Base-by-base conservation (phyloP, 495 filamentous ascomycete species). In the Xylaria scruposa region DNA sequence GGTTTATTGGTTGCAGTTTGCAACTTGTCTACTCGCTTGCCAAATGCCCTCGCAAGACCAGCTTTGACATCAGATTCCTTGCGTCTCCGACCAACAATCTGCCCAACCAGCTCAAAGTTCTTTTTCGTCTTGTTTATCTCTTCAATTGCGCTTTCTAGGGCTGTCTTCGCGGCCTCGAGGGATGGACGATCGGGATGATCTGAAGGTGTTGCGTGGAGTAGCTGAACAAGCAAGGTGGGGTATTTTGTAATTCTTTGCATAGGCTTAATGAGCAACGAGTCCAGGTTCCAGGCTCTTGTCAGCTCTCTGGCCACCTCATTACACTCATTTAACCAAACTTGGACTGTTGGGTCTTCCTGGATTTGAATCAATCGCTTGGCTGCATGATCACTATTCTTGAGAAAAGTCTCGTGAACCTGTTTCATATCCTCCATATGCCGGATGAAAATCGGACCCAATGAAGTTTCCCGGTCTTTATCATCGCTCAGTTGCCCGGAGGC, bases 61-160 rank as follows among this genome's bases (percentile, higher is more conserved):
- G 91, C 85, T 59, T 92, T 88, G 66, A 95, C 92, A 83, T 97
- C 94, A 0, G 93, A 94, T 72, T 97, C 93, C 76, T 97, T 97
- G 72, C 93, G 90, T 81, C 96, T 96, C 51, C 93, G 88, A 59
- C 90, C 88, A 49, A 96, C 91, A 72, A 97, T 94, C 79, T 97
- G 91, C 7, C 92, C 93, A 33, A 98, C 91, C 68, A 97, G 87
- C 73, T 97, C 93, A 31, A 93, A 93, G 15, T 95, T 92, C 79
- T 93, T 94, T 81, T 97, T 98, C 73, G 93, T 87, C 71, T 95
- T 93, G 82, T 98, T 97, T 76, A 99, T 97, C 31, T 94, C 91
- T 40, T 91, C 86, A 47, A 92, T 91, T 54, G 95, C 89, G 15
- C 87, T 88, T 26, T 90, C 91, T 64, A 96, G 86, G 61, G 89